Evolutionary conservation across 2,329 filamentous ascomycete species (phyloP), one percentile per base, ranked within the genome.

Genomic region (Shiraia bambusicola): DNA sequence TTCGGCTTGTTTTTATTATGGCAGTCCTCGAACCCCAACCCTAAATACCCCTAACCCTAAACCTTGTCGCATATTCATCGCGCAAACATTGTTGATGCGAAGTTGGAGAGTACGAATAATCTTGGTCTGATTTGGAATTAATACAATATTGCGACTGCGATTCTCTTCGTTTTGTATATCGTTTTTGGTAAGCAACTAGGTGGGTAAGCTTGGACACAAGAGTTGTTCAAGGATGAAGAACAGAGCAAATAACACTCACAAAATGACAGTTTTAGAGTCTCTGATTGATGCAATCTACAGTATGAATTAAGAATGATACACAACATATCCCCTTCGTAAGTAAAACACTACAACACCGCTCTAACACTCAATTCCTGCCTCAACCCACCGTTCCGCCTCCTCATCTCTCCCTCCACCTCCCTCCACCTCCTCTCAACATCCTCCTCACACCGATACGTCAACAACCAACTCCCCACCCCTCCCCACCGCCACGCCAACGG

Each of bases 121-220:
- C 54, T 73, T 10, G 48, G 63, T 3, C 67, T 73, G 60, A 40
- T 51, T 4, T 62, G 63, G 6, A 47, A 44, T 26, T 56, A 70
- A 34, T 72, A 70, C 56, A 71, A 72, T 42, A 65, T 67, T 12
- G 68, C 69, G 2, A 54, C 71, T 1, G 65, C 67, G 1, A 46
- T 71, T 3, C 71, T 72, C 50, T 71, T 70, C 49, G 71, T 70
- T 1, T 63, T 66, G 1, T 71, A 71, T 34, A 66, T 66, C 1
- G 40, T 67, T 2, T 65, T 67, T 32, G 66, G 16, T 24, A 34
- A 38, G 36, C 26, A 38, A 16, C n/a, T 38, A 4, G 27, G n/a
- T n/a, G n/a, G n/a, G 30, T 29, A 38, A 32, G 27, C 27, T 30
- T 10, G 28, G 36, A 16, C 26, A 38, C 14, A 38, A 38, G 36